Percentiles rank a stretch among this genome's conserved stretches.
These are phyloP conservation scores for Aegilops bicornis DNA, from an alignment of 176 grass and related monocot species.

Conservation along the genomic window DNA sequence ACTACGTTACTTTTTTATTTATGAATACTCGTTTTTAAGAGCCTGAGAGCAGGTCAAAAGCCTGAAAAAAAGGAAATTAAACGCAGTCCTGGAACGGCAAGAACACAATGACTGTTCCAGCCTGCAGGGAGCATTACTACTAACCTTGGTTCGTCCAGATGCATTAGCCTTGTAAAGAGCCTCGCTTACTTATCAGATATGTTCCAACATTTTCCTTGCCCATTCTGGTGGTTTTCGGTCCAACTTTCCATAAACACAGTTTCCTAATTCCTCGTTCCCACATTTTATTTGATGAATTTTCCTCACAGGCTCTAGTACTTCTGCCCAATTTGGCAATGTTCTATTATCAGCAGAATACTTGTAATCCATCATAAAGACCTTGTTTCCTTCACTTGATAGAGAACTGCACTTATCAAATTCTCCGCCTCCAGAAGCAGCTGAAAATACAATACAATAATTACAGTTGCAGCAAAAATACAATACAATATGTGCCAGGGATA, in stretches of 20 bases:
- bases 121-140: conserved; percentile 28
- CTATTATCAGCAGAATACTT: conserved; percentile 65
- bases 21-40: too few relatives aligned
- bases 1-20: not conserved
- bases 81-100: not conserved
- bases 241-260: conserved; percentile 87
- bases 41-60: not conserved
- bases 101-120: not conserved
- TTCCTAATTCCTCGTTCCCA: conserved; percentile 98
- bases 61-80: not conserved
- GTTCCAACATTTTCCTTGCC: conserved; percentile 88
- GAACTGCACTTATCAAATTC: conserved; percentile 64
- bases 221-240: conserved; percentile 86
- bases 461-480: too few relatives aligned
- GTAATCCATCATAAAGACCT: conserved; percentile 63
- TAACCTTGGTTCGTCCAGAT: conserved; percentile 92
- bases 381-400: conserved; percentile 49
- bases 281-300: conserved; percentile 96
- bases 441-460: conserved; percentile 55
- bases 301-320: conserved; percentile 82
- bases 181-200: conserved; percentile 94
- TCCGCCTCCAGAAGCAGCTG: conserved; percentile 92
- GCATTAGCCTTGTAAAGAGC: conserved; percentile 99
- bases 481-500: too few relatives aligned
- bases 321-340: conserved; percentile 83